Evolutionary conservation across 305 asterid genomes (phyloP).

Genomic region (Solanum hybrid): DNA sequence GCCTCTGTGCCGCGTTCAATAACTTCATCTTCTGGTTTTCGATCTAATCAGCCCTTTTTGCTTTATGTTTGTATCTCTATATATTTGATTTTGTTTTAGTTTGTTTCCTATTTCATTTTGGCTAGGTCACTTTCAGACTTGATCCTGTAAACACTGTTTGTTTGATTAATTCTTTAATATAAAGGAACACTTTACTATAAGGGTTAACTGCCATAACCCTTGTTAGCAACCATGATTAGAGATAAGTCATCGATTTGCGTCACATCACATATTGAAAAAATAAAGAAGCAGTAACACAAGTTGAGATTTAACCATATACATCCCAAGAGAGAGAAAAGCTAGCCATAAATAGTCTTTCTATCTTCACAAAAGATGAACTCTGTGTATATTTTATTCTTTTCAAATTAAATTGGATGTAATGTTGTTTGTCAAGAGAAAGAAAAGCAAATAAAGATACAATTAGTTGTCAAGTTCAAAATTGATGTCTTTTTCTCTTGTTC

Average conservation of each 20-base stretch:
- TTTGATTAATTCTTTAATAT: neutral
- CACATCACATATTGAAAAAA: neutral
- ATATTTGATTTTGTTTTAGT: neutral
- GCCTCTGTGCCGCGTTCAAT: neutral
- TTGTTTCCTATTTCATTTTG: neutral
- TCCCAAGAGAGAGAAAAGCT: neutral
- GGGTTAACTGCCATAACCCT: too few species aligned
- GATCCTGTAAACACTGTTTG: neutral
- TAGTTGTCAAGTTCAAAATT: neutral
- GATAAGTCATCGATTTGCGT: neutral
- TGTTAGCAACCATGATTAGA: too few species aligned
- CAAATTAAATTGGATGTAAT: neutral
- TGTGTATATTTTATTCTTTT: neutral
- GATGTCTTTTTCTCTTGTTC: neutral
- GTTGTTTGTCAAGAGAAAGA: neutral
- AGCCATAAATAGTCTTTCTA: too few species aligned
- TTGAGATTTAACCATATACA: neutral
- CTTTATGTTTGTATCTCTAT: neutral
- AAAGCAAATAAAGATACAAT: neutral
- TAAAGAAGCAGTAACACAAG: neutral
- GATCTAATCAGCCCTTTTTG: neutral
- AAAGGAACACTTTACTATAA: too few species aligned
- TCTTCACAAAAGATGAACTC: neutral
- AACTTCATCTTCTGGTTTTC: neutral
- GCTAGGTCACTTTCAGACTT: neutral